Conservation (phyloP, 2,329 filamentous ascomycete genomes). For the Metarhizium brunneum region DNA sequence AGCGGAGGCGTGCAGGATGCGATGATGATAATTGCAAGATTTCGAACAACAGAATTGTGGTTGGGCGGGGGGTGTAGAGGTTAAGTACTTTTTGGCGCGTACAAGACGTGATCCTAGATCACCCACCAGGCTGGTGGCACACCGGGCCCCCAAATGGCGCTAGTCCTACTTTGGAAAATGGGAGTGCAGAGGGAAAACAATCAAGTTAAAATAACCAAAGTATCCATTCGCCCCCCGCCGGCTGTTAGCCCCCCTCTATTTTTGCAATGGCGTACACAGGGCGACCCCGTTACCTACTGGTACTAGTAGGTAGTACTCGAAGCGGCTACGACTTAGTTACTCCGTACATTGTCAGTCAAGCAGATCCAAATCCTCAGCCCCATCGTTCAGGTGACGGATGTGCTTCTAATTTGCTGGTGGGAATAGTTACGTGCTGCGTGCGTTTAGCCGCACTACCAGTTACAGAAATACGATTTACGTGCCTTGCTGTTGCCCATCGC, state of each 20-base stretch:
- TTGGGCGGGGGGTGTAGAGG: slow-evolving; percentile 35
- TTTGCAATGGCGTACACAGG: too few species aligned
- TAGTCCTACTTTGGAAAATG: slow-evolving; percentile 24
- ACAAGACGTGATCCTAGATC: slow-evolving; percentile 39
- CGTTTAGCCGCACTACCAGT: too few species aligned
- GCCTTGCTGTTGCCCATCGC: too few species aligned
- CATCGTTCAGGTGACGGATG: too few species aligned
- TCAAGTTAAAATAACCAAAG: slow-evolving; percentile 17
- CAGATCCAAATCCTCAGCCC: too few species aligned
- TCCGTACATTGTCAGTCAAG: too few species aligned
- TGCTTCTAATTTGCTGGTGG: too few species aligned
- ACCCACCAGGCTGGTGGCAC: slow-evolving; percentile 20
- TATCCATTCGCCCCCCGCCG: background rate
- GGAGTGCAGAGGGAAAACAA: slow-evolving; percentile 9
- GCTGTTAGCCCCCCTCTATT: background rate
- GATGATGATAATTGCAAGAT: slow-evolving; percentile 28
- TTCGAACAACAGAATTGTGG: slow-evolving; percentile 21
- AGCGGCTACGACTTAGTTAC: too few species aligned
- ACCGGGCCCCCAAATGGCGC: slow-evolving; percentile 10
- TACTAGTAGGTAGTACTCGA: too few species aligned
- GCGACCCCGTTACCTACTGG: too few species aligned
- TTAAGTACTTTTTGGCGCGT: slow-evolving; percentile 50
- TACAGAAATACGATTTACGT: too few species aligned
- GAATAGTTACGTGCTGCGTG: too few species aligned
- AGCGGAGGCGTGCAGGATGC: slow-evolving; percentile 22